Conservation (phyloP, 2,329 filamentous ascomycete species). For the Taxawa tesnikishii region DNA sequence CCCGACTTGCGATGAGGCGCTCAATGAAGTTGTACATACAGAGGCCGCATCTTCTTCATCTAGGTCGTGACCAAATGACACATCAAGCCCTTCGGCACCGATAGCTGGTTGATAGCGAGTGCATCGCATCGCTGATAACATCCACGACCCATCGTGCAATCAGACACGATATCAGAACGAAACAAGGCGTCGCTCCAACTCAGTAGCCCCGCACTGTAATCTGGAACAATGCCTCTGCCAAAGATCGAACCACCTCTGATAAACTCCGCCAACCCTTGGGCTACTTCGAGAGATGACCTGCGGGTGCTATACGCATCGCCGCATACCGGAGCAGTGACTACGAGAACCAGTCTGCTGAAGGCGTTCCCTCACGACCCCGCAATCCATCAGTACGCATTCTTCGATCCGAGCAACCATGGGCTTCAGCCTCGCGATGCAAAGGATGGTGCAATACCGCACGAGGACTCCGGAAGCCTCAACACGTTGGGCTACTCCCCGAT, state of each 20-base stretch:
- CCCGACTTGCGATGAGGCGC: no score
- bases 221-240: conserved; percentile 24
- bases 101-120: no score
- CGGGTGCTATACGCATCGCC: conserved; percentile 46
- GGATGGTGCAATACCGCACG: conserved; percentile 18
- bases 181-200: background rate
- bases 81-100: no score
- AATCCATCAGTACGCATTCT: conserved; percentile 56
- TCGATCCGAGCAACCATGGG: conserved; percentile 33
- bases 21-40: conserved; percentile 1
- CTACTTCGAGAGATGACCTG: conserved; percentile 52
- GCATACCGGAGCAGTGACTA: conserved; percentile 62
- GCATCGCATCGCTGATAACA: background rate
- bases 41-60: background rate
- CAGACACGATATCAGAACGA: background rate
- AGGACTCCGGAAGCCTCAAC: conserved; percentile 38
- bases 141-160: background rate
- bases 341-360: conserved; percentile 52
- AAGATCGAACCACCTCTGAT: conserved; percentile 52
- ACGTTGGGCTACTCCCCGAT: conserved; percentile 63
- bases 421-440: conserved; percentile 9
- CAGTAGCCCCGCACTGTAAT: background rate
- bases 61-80: no score
- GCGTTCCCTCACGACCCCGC: conserved; percentile 52
- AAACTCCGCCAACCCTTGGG: conserved; percentile 68